Evolutionary conservation across 176 grass and related monocot genomes (phyloP).

Genomic region (Lolium rigidum): DNA sequence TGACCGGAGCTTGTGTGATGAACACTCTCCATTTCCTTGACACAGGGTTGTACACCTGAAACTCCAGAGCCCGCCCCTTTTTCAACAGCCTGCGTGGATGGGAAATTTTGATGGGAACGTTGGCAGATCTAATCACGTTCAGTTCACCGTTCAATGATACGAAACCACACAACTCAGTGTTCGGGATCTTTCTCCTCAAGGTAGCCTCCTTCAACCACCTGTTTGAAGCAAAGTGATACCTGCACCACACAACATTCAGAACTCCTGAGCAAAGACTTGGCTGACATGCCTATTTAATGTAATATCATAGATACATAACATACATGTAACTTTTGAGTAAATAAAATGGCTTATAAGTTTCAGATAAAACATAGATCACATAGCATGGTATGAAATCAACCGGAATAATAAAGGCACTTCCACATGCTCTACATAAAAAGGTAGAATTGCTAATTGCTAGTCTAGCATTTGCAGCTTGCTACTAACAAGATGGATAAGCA

Average conservation of each 20-base stretch:
- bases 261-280: too few species aligned
- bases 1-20: conserved; percentile 52
- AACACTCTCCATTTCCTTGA: conserved; percentile 77
- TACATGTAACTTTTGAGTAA: too few species aligned
- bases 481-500: background rate
- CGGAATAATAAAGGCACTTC: background rate
- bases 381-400: background rate
- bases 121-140: conserved; percentile 62
- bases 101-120: conserved; percentile 28
- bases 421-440: background rate
- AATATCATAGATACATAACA: too few species aligned
- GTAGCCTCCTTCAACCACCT: conserved; percentile 67
- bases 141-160: conserved; percentile 74
- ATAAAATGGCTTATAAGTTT: background rate
- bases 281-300: too few species aligned
- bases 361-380: background rate
- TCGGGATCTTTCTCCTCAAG: conserved; percentile 65
- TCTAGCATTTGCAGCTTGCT: background rate
- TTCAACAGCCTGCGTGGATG: conserved; percentile 51
- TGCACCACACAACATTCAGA: conserved; percentile 35
- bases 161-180: conserved; percentile 62
- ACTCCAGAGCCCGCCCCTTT: conserved; percentile 56
- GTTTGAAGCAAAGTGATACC: conserved; percentile 73
- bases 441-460: background rate
- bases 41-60: conserved; percentile 77